A percentile compares a stretch with the other conserved stretches of the same genome.
These are phyloP conservation scores for Akanthomyces uredinophilus DNA, from an alignment of 2,329 filamentous ascomycete species.

Conservation along the genomic window DNA sequence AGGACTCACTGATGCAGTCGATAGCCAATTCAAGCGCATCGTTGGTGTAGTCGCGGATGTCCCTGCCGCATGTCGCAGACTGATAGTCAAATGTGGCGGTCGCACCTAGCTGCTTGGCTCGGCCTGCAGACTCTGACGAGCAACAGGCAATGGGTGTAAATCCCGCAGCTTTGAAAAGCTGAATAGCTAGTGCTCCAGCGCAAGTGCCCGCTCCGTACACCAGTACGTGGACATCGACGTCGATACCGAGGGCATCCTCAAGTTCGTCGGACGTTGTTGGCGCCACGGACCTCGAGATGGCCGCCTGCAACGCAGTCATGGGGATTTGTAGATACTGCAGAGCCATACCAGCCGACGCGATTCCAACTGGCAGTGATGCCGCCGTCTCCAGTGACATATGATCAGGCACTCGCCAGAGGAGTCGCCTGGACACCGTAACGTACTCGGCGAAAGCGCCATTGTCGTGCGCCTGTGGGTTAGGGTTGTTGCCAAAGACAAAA, in stretches of 20 bases:
- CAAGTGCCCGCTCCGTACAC: conserved; percentile 28
- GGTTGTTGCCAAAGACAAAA: not conserved
- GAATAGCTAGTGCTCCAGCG: conserved; percentile 25
- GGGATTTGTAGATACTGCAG: not conserved
- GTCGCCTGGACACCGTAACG: not conserved
- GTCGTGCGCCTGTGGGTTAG: not conserved
- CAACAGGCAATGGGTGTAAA: not conserved
- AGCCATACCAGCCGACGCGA: not conserved
- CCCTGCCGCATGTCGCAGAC: conserved; percentile 17
- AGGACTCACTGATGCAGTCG: conserved; percentile 18
- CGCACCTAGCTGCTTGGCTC: conserved; percentile 7
- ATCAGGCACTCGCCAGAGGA: not conserved
- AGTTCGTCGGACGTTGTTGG: not conserved
- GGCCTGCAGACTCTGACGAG: not conserved
- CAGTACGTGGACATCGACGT: conserved; percentile 19
- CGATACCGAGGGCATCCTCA: not conserved
- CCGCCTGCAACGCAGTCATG: not conserved
- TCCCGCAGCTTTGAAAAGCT: conserved; percentile 8
- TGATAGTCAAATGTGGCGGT: conserved; percentile 19
- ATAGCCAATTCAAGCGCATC: conserved; percentile 16
- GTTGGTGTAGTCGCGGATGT: conserved; percentile 19
- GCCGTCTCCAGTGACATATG: conserved; percentile 1
- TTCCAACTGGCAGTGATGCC: not conserved
- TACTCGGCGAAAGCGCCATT: conserved; percentile 8
- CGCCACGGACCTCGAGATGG: not conserved